Evolutionary conservation across 208 protist genomes (phyloP), one percentile per base, ranked within the genome.

Genomic region (Wallacemonas sp.): DNA sequence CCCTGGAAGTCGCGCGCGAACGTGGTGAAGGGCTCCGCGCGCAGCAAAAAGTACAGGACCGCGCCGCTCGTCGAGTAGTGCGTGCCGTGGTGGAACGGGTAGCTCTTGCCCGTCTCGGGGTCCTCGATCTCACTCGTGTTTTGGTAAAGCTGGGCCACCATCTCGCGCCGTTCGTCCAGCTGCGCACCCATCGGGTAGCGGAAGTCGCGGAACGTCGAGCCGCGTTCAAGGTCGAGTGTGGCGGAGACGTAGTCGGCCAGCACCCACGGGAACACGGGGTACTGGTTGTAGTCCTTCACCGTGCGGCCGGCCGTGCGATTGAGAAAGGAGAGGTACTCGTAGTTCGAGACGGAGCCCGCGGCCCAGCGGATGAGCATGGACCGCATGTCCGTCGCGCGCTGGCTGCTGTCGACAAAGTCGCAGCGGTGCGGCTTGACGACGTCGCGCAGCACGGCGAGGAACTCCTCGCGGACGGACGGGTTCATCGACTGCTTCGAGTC

Each of bases 21-120:
- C 14, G 82, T 92, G n/a, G 91, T 93, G 88, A 98, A 99, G 36
- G 99, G 99, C 87, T 99, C 95, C 16, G 97, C 64, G 32, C 99
- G 93, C 5, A 99, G 76, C 11, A 99, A 74, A 67, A 94, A 99
- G 79, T 98, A 95, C 18, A 99, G 77, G 20, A 99, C 97, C 2
- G 91, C 87, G 22, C 85, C 97, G 36, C 97, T 95, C 2, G 89
- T 97, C 2, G 91, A 98, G 74, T 99, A 99, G 88, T 99, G 98
- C n/a, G 97, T 97, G 45, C 98, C 98, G 78, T 99, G 99, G 71
- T 99, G 95, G 73, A 98, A 99, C 11, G 97, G 88, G 70, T 85
- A 78, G 39, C 67, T 70, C 50, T 74, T 67, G 57, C 74, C 71
- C 36, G 63, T 77, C 33, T 82, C 70, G 11, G 52, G 32, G 42